phyloP scores from a whole-genome alignment of 1,139 yeast genomes.

The Candida frijolesensis region DNA sequence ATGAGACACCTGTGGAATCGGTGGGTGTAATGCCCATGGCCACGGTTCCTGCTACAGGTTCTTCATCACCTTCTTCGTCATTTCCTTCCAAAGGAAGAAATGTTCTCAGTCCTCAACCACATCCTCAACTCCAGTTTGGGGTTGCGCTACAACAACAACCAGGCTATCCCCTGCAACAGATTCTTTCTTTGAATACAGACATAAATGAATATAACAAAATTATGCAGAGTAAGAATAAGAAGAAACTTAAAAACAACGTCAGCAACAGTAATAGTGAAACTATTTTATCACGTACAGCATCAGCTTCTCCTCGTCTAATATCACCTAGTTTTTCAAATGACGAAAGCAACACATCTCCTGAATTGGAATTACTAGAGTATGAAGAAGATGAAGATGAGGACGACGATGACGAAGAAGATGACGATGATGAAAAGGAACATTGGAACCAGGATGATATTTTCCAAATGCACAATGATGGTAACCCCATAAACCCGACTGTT shows the following conservation, averaged over 20 bases:
- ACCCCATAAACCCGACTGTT: conserved; percentile 24
- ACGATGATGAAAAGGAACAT: conserved; percentile 16
- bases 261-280: background rate
- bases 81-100: background rate
- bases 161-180: background rate
- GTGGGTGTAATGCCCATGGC: background rate
- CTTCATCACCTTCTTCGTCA: background rate
- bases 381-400: conserved; percentile 17
- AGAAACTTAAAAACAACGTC: background rate
- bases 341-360: background rate
- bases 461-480: conserved; percentile 10
- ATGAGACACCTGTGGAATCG: conserved; percentile 3
- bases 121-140: background rate
- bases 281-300: background rate
- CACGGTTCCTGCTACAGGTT: background rate
- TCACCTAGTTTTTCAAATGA: conserved; percentile 4
- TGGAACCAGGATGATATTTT: conserved; percentile 7
- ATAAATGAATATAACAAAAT: background rate
- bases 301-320: conserved; percentile 4
- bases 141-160: background rate
- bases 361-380: conserved; percentile 9
- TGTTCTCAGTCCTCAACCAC: background rate
- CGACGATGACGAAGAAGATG: conserved; percentile 17
- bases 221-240: background rate
- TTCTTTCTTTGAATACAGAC: background rate